Evolutionary conservation across 78 protist species (phyloP).

Genomic region (Monocercomonoides exilis): DNA sequence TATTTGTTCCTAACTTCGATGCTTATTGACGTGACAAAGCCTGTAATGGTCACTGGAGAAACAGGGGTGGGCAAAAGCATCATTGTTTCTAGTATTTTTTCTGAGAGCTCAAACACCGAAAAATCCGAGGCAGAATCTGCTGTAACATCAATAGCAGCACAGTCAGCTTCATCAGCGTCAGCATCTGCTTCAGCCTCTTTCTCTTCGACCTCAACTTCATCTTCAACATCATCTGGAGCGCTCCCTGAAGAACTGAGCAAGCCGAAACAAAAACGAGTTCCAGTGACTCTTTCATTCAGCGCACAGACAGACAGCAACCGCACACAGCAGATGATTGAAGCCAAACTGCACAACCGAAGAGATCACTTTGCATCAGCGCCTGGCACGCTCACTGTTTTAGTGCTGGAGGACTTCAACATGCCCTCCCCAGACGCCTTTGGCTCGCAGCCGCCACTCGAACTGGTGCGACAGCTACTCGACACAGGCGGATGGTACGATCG

Average conservation of each 20-base stretch:
- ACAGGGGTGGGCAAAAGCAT: slow-evolving; percentile 34
- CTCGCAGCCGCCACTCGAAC: slow-evolving; percentile 39
- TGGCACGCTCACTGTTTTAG: neutral
- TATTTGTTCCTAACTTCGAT: neutral
- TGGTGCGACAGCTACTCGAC: slow-evolving; percentile 28
- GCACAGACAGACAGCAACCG: neutral
- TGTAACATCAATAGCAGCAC: too few relatives aligned
- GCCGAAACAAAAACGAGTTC: neutral
- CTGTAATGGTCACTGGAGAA: slow-evolving; percentile 9
- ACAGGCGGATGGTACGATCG: slow-evolving; percentile 30
- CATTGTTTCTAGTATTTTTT: neutral
- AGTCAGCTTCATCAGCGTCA: too few relatives aligned
- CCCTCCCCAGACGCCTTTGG: slow-evolving; percentile 29
- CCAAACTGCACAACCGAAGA: neutral
- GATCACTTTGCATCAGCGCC: neutral
- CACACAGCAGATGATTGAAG: slow-evolving; percentile 7
- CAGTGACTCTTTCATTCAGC: neutral
- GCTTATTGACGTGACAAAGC: neutral
- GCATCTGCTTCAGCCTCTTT: too few relatives aligned
- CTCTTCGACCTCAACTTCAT: too few relatives aligned
- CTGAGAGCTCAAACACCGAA: neutral
- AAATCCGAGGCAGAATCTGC: too few relatives aligned
- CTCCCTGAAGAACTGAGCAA: too few relatives aligned
- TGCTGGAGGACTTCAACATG: slow-evolving; percentile 40
- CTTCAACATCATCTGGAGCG: too few relatives aligned